Evolutionary conservation across 345 rosid species (phyloP), one percentile per base, ranked within the genome.

Genomic region (Chamaenerion angustifolium): DNA sequence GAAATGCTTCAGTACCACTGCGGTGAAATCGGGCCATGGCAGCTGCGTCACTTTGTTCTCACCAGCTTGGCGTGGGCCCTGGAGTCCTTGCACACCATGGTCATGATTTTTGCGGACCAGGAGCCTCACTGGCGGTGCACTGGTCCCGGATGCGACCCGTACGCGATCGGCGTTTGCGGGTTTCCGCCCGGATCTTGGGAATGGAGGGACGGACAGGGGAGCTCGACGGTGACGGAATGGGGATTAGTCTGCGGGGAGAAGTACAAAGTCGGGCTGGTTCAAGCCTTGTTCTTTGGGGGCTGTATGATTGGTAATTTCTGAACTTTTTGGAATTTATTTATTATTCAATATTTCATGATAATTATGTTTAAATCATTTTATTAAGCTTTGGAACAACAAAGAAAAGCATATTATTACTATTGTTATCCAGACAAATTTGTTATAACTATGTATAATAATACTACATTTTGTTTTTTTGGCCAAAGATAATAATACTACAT

Each of bases 21-120:
- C 77, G 95, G 95, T 16, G 95, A 90, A 64, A 81, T 85, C 59
- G 98, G 98, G 59, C 25, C 59, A 49, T 90, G 98, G 95, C 98
- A 90, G 62, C 43, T 79, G 49, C 71, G 76, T 27, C 98, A 90
- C 77, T 90, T 90, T 37, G 77, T 90, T 27, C 52, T 86, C 35
- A 81, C 88, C 19, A 75, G 83, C 74, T 52, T 86, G 4, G 98
- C 94, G 0, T 90, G 98, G 95, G 86, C 95, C 4, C 69, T 90
- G 5, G 95, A 90, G 71, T 95, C 83, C 2, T 79, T 85, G 52
- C 98, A 90, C 61, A 76, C 94, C 31, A 90, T 90, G 98, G 95
- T 86, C 6, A 79, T 90, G 86, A 90, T 90, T 42, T 90, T 85
- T 55, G 88, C 94, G 8, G 98, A 90, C 67, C 73, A 74, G 12